Evolutionary conservation across 2,329 filamentous ascomycete species (phyloP), one percentile per base, ranked within the genome.

Genomic region (Annulohypoxylon truncatum): DNA sequence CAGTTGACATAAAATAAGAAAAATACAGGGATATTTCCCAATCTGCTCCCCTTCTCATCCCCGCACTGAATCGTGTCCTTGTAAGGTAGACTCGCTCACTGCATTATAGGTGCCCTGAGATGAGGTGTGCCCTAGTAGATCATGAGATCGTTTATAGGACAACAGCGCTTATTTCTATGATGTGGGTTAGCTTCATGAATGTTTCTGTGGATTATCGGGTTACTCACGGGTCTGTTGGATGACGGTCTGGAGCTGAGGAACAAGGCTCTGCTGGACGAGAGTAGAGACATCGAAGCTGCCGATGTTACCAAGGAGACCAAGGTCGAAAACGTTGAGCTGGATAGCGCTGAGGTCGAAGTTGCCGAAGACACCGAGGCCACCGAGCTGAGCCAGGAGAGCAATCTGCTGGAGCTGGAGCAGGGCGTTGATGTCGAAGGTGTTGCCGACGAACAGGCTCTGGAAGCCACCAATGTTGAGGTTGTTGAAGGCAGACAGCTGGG

Each of bases 341-440:
- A 85, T 82, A 60, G 71, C 61, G 64, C 79, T 70, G 56, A 85
- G 71, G 74, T 85, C 79, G 73, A 85, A 78, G 77, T 81, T 80
- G 78, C 82, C 79, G 77, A 80, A 76, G 69, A 77, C 64, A 64
- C 79, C 79, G 66, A 82, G 78, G 70, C 77, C 71, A 64, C 77
- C 71, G 61, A 85, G 79, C 67, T 77, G 72, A 3, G 71, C 67
- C 55, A 77, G 70, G 22, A 75, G 67, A 58, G 72, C 72, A 35
- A 76, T 62, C 71, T 77, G 75, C 69, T 77, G 74, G 56, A 82
- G 77, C 70, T 77, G 76, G 46, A 85, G 78, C 66, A 86, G 76
- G 15, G 77, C 70, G 79, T 84, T 83, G 78, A 85, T 71, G 66
- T 78, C 77, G 69, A 84, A 80, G 60, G 81, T 79, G 75, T 85